These are phyloP conservation scores for Lichtheimia hyalospora DNA, from an alignment of 371 early-diverging fungal species.

Conservation along the genomic window DNA sequence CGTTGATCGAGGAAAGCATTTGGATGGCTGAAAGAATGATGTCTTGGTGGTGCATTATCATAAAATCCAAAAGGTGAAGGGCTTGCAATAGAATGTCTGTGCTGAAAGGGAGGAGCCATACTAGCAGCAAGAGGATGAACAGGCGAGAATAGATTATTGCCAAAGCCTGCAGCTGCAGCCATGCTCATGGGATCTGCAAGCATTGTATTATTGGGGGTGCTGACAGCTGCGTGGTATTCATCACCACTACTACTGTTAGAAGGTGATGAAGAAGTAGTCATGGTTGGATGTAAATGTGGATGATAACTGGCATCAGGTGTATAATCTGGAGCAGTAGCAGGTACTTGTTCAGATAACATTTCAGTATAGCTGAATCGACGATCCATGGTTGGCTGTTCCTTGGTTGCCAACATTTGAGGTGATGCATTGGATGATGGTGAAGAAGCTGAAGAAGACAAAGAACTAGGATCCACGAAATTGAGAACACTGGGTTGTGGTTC, in stretches of 20 bases:
- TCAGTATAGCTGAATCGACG: constrained; percentile 48
- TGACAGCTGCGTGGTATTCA: constrained; percentile 11
- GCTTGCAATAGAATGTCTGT: constrained; percentile 27
- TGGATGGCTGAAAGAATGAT: constrained; percentile 25
- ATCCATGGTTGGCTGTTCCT: background rate
- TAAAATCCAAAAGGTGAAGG: constrained; percentile 15
- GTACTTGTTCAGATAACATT: constrained; percentile 25
- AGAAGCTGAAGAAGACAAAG: constrained; percentile 4
- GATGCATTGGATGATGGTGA: background rate
- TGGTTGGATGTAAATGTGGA: background rate
- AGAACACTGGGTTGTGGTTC: constrained; percentile 1
- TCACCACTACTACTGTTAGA: constrained; percentile 9
- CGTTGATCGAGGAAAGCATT: constrained; percentile 6
- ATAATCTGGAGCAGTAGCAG: background rate
- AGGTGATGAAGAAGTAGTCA: background rate
- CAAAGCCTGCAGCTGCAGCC: background rate
- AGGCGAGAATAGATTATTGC: background rate
- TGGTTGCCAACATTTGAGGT: background rate
- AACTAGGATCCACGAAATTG: constrained; percentile 4
- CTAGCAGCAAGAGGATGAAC: constrained; percentile 1
- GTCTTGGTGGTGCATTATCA: constrained; percentile 12
- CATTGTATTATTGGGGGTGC: background rate
- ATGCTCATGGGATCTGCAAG: constrained; percentile 1
- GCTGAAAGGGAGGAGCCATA: constrained; percentile 7
- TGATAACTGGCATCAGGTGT: background rate